A percentile compares a stretch with the other conserved stretches of the same genome.
Conservation (phyloP, 768 basidiomycete species). For the Russula sp. region DNA sequence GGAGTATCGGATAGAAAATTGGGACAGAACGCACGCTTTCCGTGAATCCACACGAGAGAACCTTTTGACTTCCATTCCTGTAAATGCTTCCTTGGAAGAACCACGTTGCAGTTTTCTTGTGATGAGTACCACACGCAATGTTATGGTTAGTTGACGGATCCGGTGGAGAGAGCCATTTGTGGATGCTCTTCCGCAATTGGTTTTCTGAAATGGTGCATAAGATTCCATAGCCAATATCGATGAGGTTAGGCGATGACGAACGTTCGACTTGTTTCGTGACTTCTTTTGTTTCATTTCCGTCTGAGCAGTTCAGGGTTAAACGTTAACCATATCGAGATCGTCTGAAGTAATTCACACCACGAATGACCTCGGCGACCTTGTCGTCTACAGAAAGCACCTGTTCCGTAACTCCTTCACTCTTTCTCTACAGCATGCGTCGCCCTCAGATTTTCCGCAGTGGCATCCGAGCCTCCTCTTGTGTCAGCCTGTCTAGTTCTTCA, state of each 20-base stretch:
- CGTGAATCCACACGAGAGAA: not conserved
- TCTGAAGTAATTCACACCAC: no score
- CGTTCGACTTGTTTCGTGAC: not conserved
- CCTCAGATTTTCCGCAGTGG: not conserved
- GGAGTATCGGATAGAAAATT: not conserved
- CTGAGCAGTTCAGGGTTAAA: no score
- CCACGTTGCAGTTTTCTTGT: not conserved
- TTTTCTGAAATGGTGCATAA: not conserved
- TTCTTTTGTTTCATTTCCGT: no score
- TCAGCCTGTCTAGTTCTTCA: not conserved
- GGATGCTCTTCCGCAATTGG: not conserved
- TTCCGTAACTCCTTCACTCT: no score
- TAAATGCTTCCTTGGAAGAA: not conserved
- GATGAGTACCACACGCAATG: not conserved
- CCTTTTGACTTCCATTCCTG: not conserved
- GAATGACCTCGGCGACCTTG: not conserved
- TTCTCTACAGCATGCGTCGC: not conserved
- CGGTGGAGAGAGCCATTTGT: not conserved
- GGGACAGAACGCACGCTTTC: not conserved
- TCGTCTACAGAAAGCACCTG: no score
- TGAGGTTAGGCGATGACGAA: not conserved
- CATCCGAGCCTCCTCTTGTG: no score
- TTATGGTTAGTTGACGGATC: constrained; percentile 6
- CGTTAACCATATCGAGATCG: no score
- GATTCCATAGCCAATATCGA: no score